phyloP scores from a whole-genome alignment of 2,329 filamentous ascomycete genomes.

The Ophiognomonia clavigignenti-juglandacearum region DNA sequence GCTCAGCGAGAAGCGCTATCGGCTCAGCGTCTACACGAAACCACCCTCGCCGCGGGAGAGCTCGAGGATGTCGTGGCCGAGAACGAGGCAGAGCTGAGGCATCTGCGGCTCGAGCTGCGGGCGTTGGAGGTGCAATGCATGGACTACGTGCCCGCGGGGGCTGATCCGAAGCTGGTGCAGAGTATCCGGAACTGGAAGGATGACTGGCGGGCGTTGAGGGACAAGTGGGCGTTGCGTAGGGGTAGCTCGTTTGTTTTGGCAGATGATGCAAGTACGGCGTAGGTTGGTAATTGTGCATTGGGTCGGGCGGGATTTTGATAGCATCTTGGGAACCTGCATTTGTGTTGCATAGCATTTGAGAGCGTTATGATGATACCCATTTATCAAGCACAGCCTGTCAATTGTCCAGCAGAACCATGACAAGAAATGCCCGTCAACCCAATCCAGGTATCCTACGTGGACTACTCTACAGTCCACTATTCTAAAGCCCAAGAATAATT shows the following conservation, averaged over 20 bases:
- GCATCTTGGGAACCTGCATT: not conserved
- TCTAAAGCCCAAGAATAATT: not conserved
- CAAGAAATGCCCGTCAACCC: not conserved
- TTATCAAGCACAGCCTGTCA: no score
- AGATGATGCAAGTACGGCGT: constrained; percentile 3
- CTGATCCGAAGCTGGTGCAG: constrained; percentile 51
- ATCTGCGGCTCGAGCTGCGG: constrained; percentile 57
- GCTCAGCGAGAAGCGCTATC: no score
- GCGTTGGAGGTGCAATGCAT: constrained; percentile 56
- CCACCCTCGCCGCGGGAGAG: constrained; percentile 54
- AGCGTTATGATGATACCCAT: not conserved
- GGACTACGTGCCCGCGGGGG: constrained; percentile 39
- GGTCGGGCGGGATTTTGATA: not conserved
- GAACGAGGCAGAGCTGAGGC: constrained; percentile 56
- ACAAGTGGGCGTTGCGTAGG: constrained; percentile 10
- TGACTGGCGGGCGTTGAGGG: constrained; percentile 46
- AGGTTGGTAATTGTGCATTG: constrained; percentile 8
- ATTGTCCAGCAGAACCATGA: no score
- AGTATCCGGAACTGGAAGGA: constrained; percentile 59
- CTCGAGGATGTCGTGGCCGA: constrained; percentile 53
- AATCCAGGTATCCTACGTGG: not conserved
- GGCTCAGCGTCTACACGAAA: constrained; percentile 52
- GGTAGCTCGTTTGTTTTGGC: constrained; percentile 2
- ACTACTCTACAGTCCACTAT: not conserved
- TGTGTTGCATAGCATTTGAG: not conserved